Conservation (phyloP, 805 yeast genomes). For the Ogataea populi-albae region DNA sequence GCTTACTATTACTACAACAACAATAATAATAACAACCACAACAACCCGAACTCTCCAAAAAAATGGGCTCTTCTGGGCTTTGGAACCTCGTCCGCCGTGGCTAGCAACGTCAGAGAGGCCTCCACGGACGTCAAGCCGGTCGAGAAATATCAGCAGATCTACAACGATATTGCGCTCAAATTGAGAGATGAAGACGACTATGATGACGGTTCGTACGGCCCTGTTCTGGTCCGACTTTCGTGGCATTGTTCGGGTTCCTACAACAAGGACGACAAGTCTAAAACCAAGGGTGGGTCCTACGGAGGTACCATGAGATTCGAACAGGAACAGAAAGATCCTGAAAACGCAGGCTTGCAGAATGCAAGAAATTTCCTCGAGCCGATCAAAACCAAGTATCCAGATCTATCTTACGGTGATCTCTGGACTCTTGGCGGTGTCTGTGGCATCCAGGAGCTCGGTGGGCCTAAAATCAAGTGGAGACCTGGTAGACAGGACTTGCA, state of each 20-base stretch:
- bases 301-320: slow-evolving; percentile 54
- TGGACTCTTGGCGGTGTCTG: slow-evolving; percentile 72
- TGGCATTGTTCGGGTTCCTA: slow-evolving; percentile 53
- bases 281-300: slow-evolving; percentile 43
- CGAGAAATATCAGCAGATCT: slow-evolving; percentile 62
- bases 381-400: slow-evolving; percentile 53
- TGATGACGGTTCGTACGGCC: slow-evolving; percentile 62
- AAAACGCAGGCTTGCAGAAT: slow-evolving; percentile 47
- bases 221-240: slow-evolving; percentile 44
- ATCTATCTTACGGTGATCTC: slow-evolving; percentile 62
- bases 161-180: slow-evolving; percentile 67
- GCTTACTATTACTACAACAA: slow-evolving; percentile 24
- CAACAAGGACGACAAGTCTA: slow-evolving; percentile 40
- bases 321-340: slow-evolving; percentile 50
- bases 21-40: slow-evolving; percentile 15
- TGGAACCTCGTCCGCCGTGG: slow-evolving; percentile 35
- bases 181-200: slow-evolving; percentile 53
- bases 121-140: slow-evolving; percentile 30
- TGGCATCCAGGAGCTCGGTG: slow-evolving; percentile 61
- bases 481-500: slow-evolving; percentile 44
- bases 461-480: slow-evolving; percentile 61
- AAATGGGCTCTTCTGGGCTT: slow-evolving; percentile 26
- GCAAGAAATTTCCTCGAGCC: slow-evolving; percentile 59
- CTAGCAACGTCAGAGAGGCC: slow-evolving; percentile 34
- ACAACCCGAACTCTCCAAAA: slow-evolving; percentile 15